Evolutionary conservation across 108 stramenopile species (phyloP), one percentile per base, ranked within the genome.

Genomic region (Schizochytrium sp.): DNA sequence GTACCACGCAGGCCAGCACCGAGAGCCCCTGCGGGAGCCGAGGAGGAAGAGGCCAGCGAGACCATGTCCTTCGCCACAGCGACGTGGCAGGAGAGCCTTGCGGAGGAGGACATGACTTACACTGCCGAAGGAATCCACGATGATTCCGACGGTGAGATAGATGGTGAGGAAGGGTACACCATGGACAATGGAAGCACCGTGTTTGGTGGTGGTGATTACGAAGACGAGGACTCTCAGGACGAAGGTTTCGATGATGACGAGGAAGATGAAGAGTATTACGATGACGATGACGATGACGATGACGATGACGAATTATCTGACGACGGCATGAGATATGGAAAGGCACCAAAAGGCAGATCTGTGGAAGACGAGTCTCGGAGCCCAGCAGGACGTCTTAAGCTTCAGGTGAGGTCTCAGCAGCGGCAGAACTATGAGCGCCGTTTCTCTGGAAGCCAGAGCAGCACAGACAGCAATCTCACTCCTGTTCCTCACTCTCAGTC

Each of bases 81-180:
- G 15, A 83, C 76, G 5, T 83, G 76, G 76, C 50, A 83, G 47
- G 76, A 83, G 47, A 83, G 76, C n/a, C 1, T 49, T 83, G 76
- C 3, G 76, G 50, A 55, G 28, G 28, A 28, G 28, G 28, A 28
- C 28, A 28, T 28, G 28, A 28, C 28, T 28, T 28, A 28, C 28
- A 28, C 28, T 28, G 28, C 28, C 28, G 28, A 28, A 28, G 28
- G 28, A 28, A 28, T 28, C 28, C 28, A 28, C 28, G 76, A 50
- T 10, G 53, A 28, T n/a, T 47, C 45, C 28, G 76, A 13, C 45
- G 50, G 28, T 28, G 76, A 83, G 8, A 10, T 7, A 38, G 5
- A 40, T 83, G 50, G 40, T 55, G 76, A 83, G 8, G 76, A 50
- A 10, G 53, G 40, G 49, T n/a, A 42, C 47, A 5, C 47, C n/a